phyloP scores from a whole-genome alignment of 2,329 filamentous ascomycete genomes.

The Aspergillus sp. region DNA sequence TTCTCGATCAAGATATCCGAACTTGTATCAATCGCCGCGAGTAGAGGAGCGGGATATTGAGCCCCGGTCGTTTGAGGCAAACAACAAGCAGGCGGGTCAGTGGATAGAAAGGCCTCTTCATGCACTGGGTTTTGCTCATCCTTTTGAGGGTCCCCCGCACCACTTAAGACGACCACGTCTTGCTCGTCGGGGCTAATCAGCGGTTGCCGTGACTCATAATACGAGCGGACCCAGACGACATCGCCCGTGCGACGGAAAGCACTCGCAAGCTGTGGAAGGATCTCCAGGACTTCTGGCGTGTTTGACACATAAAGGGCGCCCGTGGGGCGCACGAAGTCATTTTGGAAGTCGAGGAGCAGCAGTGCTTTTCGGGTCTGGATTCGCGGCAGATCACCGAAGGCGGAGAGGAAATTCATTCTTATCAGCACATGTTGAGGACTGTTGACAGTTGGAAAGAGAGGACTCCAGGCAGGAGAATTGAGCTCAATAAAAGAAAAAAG shows the following conservation, averaged over 20 bases:
- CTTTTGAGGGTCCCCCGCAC: slow-evolving; percentile 33
- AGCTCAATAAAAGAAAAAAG: not conserved
- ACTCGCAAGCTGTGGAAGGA: slow-evolving; percentile 67
- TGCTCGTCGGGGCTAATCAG: slow-evolving; percentile 57
- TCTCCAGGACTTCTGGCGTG: slow-evolving; percentile 68
- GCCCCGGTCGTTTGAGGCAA: slow-evolving; percentile 48
- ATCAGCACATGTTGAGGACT: slow-evolving; percentile 31
- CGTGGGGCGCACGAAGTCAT: slow-evolving; percentile 76
- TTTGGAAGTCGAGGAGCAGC: slow-evolving; percentile 83
- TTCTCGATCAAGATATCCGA: slow-evolving; percentile 66
- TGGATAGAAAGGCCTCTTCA: slow-evolving; percentile 49
- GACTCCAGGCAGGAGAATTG: not conserved
- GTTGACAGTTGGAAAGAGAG: not conserved
- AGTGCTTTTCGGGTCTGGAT: slow-evolving; percentile 70
- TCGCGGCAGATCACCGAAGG: slow-evolving; percentile 45
- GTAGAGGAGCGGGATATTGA: slow-evolving; percentile 56
- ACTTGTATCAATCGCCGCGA: slow-evolving; percentile 54
- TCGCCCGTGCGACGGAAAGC: slow-evolving; percentile 74
- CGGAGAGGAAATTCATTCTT: slow-evolving; percentile 37
- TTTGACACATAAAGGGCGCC: slow-evolving; percentile 70
- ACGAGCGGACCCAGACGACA: slow-evolving; percentile 83
- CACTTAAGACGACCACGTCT: slow-evolving; percentile 50
- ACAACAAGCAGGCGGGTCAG: slow-evolving; percentile 42
- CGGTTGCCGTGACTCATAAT: slow-evolving; percentile 68
- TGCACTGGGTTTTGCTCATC: slow-evolving; percentile 34